Evolutionary conservation across 2,329 filamentous ascomycete species (phyloP), one percentile per base, ranked within the genome.

Genomic region (Exserohilum rostratum): DNA sequence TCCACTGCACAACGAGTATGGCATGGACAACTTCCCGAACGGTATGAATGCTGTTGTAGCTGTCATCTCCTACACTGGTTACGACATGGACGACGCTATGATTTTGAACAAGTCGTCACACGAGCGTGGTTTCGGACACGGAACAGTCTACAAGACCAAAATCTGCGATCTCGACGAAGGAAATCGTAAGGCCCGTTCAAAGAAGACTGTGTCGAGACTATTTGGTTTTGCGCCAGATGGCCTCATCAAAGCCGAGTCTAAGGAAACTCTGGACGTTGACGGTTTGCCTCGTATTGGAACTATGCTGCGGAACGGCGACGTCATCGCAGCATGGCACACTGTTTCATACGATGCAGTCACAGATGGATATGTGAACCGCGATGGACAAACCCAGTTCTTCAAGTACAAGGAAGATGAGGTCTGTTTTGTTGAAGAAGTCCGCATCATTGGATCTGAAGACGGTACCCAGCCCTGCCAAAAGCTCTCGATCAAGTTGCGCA

Each of bases 21-120:
- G 93, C 17, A 87, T 98, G 57, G 95, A 99, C 79, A 98, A 98
- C 77, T 99, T 97, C 76, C 95, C 95, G 50, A 97, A 98, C 73
- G 95, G 95, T 25, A 93, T 87, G 69, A 99, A 99, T 69, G 91
- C 92, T 7, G 87, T 98, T 34, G 95, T 99, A 54, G 95, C 95
- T 55, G 96, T 99, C 75, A 96, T 99, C 61, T 97, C 93, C 0
- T 99, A 99, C 76, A 98, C 93, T 2, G 95, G 93, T 46, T 99
- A 98, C 78, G 95, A 99, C 83, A 99, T 99, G 95, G 95, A 99
- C 82, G 95, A 99, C 79, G 95, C 95, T 73, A 98, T 98, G 93
- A 98, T 99, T 72, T 83, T 99, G 73, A 98, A 98, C 82, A 98
- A 98, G 76, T 96, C 92, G 17, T 88, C 93, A 2, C 91, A 97